Evolutionary conservation across 2,329 filamentous ascomycete species (phyloP), one percentile per base, ranked within the genome.

Genomic region (Clarireedia sp.): DNA sequence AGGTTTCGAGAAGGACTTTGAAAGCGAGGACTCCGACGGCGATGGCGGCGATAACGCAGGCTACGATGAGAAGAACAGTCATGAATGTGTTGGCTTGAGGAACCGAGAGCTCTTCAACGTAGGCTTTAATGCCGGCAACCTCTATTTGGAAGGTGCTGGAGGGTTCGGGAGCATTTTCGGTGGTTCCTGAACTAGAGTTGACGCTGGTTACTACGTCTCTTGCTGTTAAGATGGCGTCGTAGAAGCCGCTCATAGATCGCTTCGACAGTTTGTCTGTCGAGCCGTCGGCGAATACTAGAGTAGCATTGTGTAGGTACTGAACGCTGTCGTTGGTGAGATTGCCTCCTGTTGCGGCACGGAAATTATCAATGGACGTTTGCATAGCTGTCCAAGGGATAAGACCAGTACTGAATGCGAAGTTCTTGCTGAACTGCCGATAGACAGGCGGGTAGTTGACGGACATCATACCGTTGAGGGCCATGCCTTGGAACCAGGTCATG

Each of bases 401-500:
- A 50, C 90, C 90, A 26, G 86, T 87, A 61, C 89, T 92, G 76
- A 96, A 97, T 47, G 78, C 91, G 70, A 99, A 97, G 74, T 97
- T 97, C 74, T 89, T 89, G 59, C 87, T 76, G 72, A 96, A 99
- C 69, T 85, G 92, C 63, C 85, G 83, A 74, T 97, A 97, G 38
- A 97, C 83, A 37, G 82, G 77, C 3, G 94, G 94, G 63, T 96
- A 90, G 64, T 85, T 82, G 64, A 95, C 91, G 57, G 89, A 95
- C 69, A 96, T 78, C 94, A 97, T 97, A 62, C 94, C 91, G 71
- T 94, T 96, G 76, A 94, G 87, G 26, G 94, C 90, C 78, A 97
- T 87, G 49, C 87, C 86, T 72, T 97, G 91, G 71, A 97, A 96
- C 82, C 89, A 95, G 59, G 86, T 84, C 62, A 96, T 80, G 48